Evolutionary conservation across 768 basidiomycete species (phyloP), one percentile per base, ranked within the genome.

Genomic region (Strobilomyces dryophilus): DNA sequence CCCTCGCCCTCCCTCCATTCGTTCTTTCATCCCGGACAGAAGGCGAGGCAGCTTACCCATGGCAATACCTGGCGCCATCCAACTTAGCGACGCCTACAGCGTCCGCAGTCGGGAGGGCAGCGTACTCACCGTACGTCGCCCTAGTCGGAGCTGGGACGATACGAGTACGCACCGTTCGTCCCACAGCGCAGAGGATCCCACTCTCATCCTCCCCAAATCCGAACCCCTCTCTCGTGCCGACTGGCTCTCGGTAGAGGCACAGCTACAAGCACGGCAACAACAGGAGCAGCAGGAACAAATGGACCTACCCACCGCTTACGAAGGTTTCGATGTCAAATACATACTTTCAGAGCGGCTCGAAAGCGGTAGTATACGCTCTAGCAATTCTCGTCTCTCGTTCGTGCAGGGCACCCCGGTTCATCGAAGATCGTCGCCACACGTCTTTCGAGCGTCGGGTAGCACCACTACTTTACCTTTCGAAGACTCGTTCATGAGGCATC

Each of bases 31-130:
- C 39, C 48, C 40, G 1, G 60, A 66, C 29, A 57, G 52, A 37
- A 74, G 82, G 51, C 74, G 80, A 53, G 80, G 80, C 12, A 86
- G 84, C 59, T 61, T 80, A 15, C 83, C 85, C n/a, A 79, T 84
- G 71, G 74, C 76, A 39, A 84, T 85, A 12, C 79, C 83, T 17
- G 76, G 73, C 17, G 62, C 66, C 4, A 24, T 52, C 2, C 63
- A 55, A 37, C 8, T 31, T 27, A 56, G 45, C n/a, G 58, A 66
- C 10, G 56, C 66, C 29, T 61, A 47, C 46, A 60, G 64, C 34
- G 62, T 67, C 45, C 75, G 80, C 32, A 76, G 79, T 51, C 73
- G 82, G 41, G 85, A 85, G 62, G 79, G 77, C 52, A 83, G 80
- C 61, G 63, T 80, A 34, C 73, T 75, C 37, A 84, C 83, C 11